Conservation (phyloP, 805 yeast genomes). For the Cyberlindnera bimundalis region DNA sequence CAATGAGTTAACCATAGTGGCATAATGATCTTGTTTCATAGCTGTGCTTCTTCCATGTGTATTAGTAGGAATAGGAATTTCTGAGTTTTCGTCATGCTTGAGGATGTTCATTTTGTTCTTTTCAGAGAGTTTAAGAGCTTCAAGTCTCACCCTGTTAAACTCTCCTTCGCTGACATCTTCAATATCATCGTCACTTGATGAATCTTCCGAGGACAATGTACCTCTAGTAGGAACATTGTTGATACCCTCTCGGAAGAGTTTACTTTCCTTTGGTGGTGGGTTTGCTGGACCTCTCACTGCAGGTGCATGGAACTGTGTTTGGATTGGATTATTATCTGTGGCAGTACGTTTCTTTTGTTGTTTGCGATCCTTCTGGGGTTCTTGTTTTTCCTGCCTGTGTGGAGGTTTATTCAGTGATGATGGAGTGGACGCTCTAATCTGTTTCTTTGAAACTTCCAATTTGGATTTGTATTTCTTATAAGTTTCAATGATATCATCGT, state of each 20-base stretch:
- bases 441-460: slow-evolving; percentile 1
- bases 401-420: background rate
- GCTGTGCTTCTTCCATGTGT: too few species aligned
- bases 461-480: slow-evolving; percentile 7
- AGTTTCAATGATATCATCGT: slow-evolving; percentile 6
- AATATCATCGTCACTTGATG: background rate
- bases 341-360: background rate
- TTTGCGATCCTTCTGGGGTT: background rate
- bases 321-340: background rate
- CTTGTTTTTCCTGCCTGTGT: background rate
- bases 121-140: background rate
- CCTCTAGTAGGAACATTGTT: background rate
- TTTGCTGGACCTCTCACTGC: slow-evolving; percentile 6
- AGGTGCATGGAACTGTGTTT: slow-evolving; percentile 3
- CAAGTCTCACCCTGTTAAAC: background rate
- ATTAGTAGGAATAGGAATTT: too few species aligned
- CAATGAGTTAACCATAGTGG: slow-evolving; percentile 4
- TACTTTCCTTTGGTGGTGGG: slow-evolving; percentile 4
- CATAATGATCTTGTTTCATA: background rate
- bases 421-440: background rate
- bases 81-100: background rate
- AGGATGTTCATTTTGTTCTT: background rate
- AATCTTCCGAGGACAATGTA: background rate
- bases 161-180: background rate
- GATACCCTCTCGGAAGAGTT: background rate